Conservation (phyloP, 495 filamentous ascomycete species). For the Penicillium longicatenatum region DNA sequence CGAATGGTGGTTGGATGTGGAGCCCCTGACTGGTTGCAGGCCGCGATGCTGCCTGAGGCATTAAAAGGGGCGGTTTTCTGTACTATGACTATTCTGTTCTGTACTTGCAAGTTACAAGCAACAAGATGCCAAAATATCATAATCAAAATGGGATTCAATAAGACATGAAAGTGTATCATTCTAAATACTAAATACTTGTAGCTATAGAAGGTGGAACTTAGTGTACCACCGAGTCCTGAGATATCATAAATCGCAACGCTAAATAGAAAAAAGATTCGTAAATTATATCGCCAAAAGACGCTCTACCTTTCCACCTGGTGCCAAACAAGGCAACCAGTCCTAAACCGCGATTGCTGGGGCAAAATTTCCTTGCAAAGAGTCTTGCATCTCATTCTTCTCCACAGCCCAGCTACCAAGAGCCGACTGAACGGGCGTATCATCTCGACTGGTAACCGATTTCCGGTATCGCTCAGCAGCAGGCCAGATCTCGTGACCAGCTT, state of each 20-base stretch:
- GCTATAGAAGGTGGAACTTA: not conserved
- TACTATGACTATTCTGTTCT: too few relatives aligned
- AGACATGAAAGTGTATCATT: not conserved
- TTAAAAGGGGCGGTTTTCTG: too few relatives aligned
- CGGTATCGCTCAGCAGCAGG: slow-evolving; percentile 29
- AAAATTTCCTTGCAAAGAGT: slow-evolving; percentile 8
- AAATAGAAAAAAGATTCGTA: not conserved
- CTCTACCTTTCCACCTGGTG: not conserved
- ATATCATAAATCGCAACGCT: not conserved
- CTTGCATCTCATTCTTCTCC: slow-evolving; percentile 13
- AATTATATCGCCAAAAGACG: not conserved
- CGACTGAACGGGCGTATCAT: slow-evolving; percentile 3
- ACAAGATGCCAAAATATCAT: too few relatives aligned
- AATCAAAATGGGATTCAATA: too few relatives aligned
- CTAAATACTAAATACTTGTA: not conserved
- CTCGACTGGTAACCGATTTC: not conserved
- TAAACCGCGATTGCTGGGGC: slow-evolving; percentile 14
- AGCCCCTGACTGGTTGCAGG: too few relatives aligned
- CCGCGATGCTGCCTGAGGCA: too few relatives aligned
- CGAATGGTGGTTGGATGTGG: too few relatives aligned
- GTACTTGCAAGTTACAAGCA: too few relatives aligned
- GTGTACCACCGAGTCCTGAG: not conserved
- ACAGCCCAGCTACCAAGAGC: slow-evolving; percentile 2
- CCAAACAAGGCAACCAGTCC: not conserved
- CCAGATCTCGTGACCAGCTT: slow-evolving; percentile 40